Conservation (phyloP, 228 moss, liverwort and hornwort species). For the Sphagnum magellanicum region DNA sequence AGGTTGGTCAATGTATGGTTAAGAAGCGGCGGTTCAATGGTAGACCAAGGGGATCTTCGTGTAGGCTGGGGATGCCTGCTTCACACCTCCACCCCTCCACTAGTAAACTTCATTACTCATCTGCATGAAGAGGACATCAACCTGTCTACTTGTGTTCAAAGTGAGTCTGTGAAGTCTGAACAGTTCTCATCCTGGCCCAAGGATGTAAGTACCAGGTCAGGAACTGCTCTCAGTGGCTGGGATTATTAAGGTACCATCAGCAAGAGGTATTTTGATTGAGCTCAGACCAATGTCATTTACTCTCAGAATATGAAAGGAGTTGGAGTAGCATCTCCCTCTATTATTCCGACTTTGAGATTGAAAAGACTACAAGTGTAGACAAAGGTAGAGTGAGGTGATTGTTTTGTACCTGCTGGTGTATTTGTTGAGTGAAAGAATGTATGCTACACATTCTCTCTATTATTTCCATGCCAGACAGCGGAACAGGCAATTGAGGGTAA, state of each 20-base stretch:
- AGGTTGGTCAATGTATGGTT: constrained; percentile 37
- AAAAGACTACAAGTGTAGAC: no score
- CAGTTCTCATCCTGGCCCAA: background rate
- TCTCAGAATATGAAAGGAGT: no score
- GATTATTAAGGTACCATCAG: background rate
- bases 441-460: no score
- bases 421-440: no score
- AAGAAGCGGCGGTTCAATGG: constrained; percentile 20
- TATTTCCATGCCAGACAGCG: no score
- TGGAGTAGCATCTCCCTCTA: no score
- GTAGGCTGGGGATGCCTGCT: constrained; percentile 53
- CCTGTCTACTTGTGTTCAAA: background rate
- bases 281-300: no score
- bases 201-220: background rate
- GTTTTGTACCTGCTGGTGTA: no score
- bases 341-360: no score
- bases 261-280: no score
- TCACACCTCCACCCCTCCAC: constrained; percentile 32
- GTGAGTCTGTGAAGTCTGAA: constrained; percentile 2
- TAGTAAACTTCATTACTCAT: constrained; percentile 31
- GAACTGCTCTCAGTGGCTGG: background rate
- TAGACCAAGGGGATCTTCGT: constrained; percentile 11
- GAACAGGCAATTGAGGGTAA: no score
- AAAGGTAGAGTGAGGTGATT: no score
- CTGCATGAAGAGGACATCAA: constrained; percentile 34